Conservation (phyloP, 1,284 basidiomycete genomes). For the Erythrobasidium hasegawianum region DNA sequence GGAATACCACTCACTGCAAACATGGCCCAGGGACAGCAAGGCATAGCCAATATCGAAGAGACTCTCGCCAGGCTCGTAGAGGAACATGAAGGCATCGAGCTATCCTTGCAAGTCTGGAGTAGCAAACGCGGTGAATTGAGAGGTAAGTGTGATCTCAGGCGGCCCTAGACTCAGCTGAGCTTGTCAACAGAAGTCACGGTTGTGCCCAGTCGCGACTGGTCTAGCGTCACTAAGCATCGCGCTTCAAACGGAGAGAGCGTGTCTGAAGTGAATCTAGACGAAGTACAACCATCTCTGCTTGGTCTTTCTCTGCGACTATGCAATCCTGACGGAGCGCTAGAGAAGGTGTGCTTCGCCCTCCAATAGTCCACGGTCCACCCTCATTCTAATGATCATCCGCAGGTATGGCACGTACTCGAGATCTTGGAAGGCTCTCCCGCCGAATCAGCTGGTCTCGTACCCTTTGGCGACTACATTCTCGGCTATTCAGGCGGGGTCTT, state of each 20-base stretch:
- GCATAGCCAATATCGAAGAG: conserved; percentile 59
- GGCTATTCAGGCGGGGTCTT: conserved; percentile 94
- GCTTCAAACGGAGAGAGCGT: conserved; percentile 51
- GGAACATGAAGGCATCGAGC: conserved; percentile 70
- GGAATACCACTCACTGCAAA: conserved; percentile 50
- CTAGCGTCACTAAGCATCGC: conserved; percentile 37
- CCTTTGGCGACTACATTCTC: conserved; percentile 81
- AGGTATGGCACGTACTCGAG: conserved; percentile 95
- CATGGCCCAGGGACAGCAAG: conserved; percentile 7
- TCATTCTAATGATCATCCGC: conserved; percentile 4
- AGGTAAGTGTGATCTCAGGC: conserved; percentile 58
- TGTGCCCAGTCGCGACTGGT: conserved; percentile 78
- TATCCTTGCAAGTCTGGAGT: conserved; percentile 84
- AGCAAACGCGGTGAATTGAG: conserved; percentile 77
- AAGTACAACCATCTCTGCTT: conserved; percentile 64
- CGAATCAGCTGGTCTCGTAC: conserved; percentile 72
- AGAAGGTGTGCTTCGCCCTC: conserved; percentile 55
- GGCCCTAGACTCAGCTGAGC: neutral
- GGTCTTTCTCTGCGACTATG: conserved; percentile 90
- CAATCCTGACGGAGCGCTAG: conserved; percentile 76
- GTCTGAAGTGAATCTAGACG: conserved; percentile 35
- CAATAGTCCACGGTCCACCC: too few relatives aligned
- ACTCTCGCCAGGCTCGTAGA: conserved; percentile 76
- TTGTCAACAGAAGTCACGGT: conserved; percentile 67
- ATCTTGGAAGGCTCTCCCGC: conserved; percentile 94